Evolutionary conservation across 345 rosid genomes (phyloP), one percentile per base, ranked within the genome.

Genomic region (Hibiscus trionum): DNA sequence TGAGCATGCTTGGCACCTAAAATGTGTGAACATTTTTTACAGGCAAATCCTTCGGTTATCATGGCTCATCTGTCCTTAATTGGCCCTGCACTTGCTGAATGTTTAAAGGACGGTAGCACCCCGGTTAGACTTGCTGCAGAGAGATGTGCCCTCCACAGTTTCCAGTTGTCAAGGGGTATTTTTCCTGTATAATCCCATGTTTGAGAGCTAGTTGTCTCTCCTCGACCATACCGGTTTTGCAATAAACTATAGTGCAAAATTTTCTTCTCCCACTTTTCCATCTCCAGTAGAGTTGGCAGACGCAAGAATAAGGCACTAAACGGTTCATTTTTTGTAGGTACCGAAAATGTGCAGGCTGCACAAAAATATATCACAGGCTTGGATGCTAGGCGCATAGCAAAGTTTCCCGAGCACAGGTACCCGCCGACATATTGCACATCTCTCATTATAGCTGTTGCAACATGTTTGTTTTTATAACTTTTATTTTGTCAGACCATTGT

Each of bases 281-380:
- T 5, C 29, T 7, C 37, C 14, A 46, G 3, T 47, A 14, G n/a
- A 46, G 70, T 15, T 47, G 14, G 57, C 27, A 47, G 37, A 66
- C 15, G 7, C 56, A 24, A 8, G 56, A 26, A 7, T 15, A 12
- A 0, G 52, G 15, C 19, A 67, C 71, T 67, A 49, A 50, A 17
- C 17, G 44, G 59, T 49, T 49, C 10, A 1, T 39, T 24, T 24
- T 11, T 66, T 66, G 11, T 46, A 95, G 97, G 96, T 47, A 19
- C 83, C 0, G 99, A 95, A 77, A 78, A 83, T 78, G 85, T 95
- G 80, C 96, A 88, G 79, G 85, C 88, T 31, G 90, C 97, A 46
- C 97, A 95, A 76, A 95, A 89, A 77, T 95, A 83, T 62, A 95
- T 95, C n/a, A 89, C 98, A 15, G 97, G 99, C 73, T 81, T 95